phyloP scores from a whole-genome alignment of 768 basidiomycete genomes.

The Ephemerocybe angulata region DNA sequence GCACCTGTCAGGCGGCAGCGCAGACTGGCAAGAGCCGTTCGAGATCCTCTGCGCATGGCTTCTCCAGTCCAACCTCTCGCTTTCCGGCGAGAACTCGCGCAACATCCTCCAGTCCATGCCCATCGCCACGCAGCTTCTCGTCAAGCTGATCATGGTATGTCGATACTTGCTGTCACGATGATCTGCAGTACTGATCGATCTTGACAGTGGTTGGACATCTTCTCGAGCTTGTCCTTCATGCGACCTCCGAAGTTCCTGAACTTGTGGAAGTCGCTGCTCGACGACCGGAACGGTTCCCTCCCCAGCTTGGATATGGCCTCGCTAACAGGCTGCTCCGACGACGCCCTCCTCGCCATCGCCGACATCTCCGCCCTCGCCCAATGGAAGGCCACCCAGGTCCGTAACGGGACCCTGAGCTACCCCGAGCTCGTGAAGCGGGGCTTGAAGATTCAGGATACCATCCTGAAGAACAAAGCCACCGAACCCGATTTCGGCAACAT shows the following conservation, averaged over 20 bases:
- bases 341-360: conserved; percentile 70
- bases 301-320: conserved; percentile 51
- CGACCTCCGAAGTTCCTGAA: conserved; percentile 62
- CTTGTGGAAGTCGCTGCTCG: conserved; percentile 66
- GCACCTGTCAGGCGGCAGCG: conserved; percentile 62
- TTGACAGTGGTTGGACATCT: conserved; percentile 72
- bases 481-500: conserved; percentile 30
- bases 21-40: conserved; percentile 70
- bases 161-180: background rate
- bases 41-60: conserved; percentile 76
- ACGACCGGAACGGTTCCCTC: conserved; percentile 38
- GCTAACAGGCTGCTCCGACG: conserved; percentile 76
- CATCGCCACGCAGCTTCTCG: conserved; percentile 49
- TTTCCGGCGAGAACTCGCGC: conserved; percentile 58
- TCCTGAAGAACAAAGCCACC: conserved; percentile 42
- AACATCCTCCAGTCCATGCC: conserved; percentile 52
- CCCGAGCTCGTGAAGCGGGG: conserved; percentile 75
- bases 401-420: conserved; percentile 64
- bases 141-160: conserved; percentile 74
- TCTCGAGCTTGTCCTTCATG: conserved; percentile 59
- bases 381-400: conserved; percentile 68
- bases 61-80: conserved; percentile 56
- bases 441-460: conserved; percentile 62
- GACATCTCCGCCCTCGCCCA: conserved; percentile 69
- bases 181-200: conserved; percentile 14